Base-by-base conservation (phyloP, 768 basidiomycete species). In the Panus rudis region DNA sequence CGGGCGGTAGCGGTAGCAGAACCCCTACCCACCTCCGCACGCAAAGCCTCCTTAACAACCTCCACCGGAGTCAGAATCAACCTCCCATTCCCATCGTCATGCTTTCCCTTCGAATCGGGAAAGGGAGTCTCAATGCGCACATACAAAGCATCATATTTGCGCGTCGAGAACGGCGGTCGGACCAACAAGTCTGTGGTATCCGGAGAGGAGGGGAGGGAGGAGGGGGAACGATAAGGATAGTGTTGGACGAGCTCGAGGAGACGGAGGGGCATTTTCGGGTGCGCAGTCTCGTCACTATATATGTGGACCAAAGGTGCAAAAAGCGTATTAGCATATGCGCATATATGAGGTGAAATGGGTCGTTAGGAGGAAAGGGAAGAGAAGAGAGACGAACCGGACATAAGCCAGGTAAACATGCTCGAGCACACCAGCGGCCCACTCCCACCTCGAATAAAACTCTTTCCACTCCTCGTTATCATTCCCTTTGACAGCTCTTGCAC, bases 371-470 rank as follows among this genome's bases (percentile, higher is more conserved):
- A 23, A 12, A 39, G 27, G 30, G 6, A 20, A 38, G 22, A 12
- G 20, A 37, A 20, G 6, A 38, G 14, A n/a, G n/a, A 51, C 69
- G 42, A 43, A 85, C 87, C 88, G 74, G 43, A 89, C 76, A 43
- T 75, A 70, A 14, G 81, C 71, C 43, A 90, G 67, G 63, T 89
- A 86, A 6, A 90, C 45, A 62, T 90, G 87, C 52, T 89, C 88
- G 39, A 89, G 55, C 31, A 83, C 73, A 17, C 84, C 68, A 23
- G 84, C 88, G 7, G 76, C 73, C 22, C 70, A 68, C 51, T 90
- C 84, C 88, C 88, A 90, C 23, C 81, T 70, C 4, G 67, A 64
- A 55, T 89, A 90, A 56, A 89, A 87, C 7, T 68, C 57, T 11
- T 59, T 44, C 80, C 79, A 86, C 42, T 79, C 75, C 39, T 84